Base-by-base conservation (phyloP, 257 asterid genomes). In the Ocimum tenuiflorum region DNA sequence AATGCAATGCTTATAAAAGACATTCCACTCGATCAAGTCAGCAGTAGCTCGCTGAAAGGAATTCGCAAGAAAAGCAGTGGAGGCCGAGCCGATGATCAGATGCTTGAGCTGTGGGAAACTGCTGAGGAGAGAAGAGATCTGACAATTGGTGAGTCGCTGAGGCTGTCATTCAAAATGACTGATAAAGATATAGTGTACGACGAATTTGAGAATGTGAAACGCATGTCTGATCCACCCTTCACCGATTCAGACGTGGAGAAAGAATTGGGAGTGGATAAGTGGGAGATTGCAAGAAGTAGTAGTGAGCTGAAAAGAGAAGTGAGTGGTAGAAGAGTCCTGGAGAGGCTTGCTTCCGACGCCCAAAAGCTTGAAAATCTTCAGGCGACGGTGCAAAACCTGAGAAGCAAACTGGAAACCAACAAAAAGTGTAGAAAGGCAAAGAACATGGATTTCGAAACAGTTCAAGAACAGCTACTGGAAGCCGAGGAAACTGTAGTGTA, bases 101-200 rank as follows among this genome's bases (percentile, higher is more conserved):
- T 88, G 90, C 96, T 88, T 4, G 96, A 88, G 82, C 83, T 85
- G 1, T 86, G 94, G 96, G 96, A 91, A 74, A 81, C 85, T 27
- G 83, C 81, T 2, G 91, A 79, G 58, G 75, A 71, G 56, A 72
- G 45, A 46, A 79, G 60, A 33, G 83, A 70, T 41, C 79, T 73
- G 15, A 76, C 81, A 12, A 74, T 81, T 17, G 85, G 83, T 1
- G 80, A 80, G 49, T 85, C 84, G 1, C 79, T 73, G 10, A 77
- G 80, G 35, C 63, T 58, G 70, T 72, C 80, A 0, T 73, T 46
- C 71, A 77, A 64, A 63, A 65, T 73, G 78, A 69, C 75, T 0
- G 87, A 82, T 39, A 81, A 75, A 23, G 86, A 88, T 58, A 69
- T 75, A 1, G 75, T 80, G 14, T 79, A 67, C 60, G 83, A 83